These are phyloP conservation scores for Claviceps purpurea DNA, from an alignment of 2,329 filamentous ascomycete genomes.

Conservation along the genomic window DNA sequence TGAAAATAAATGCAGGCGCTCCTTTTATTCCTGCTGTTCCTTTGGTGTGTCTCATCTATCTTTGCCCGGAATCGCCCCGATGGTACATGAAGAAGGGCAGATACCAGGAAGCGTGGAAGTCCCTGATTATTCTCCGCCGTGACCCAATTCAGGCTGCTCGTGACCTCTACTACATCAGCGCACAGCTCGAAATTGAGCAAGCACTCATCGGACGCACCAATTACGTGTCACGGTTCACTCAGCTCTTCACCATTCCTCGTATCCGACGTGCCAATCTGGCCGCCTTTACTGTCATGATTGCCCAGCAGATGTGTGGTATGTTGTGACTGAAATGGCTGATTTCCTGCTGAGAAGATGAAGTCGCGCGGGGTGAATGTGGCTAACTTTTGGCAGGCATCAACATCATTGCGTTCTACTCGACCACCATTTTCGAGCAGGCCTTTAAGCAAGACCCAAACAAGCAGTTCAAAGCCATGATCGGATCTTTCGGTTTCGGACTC, in stretches of 20 bases:
- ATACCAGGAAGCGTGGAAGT: conserved; percentile 45
- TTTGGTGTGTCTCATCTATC: conserved; percentile 38
- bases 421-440: conserved; percentile 45
- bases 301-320: conserved; percentile 51
- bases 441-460: conserved; percentile 29
- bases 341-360: neutral
- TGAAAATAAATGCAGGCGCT: conserved; percentile 20
- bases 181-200: conserved; percentile 29
- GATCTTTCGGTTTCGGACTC: conserved; percentile 35
- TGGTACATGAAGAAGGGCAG: conserved; percentile 53
- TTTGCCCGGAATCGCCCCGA: conserved; percentile 51
- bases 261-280: conserved; percentile 60
- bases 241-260: conserved; percentile 56
- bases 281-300: conserved; percentile 69
- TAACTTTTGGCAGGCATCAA: conserved; percentile 32
- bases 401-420: conserved; percentile 63
- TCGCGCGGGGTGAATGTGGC: neutral
- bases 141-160: conserved; percentile 42
- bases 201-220: conserved; percentile 23
- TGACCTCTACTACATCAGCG: conserved; percentile 43
- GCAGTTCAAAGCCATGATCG: conserved; percentile 35
- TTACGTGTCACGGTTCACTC: conserved; percentile 35
- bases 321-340: neutral
- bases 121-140: conserved; percentile 36
- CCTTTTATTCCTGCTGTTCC: conserved; percentile 47